Evolutionary conservation across 768 basidiomycete species (phyloP).

Genomic region (Tulasnella sp.): DNA sequence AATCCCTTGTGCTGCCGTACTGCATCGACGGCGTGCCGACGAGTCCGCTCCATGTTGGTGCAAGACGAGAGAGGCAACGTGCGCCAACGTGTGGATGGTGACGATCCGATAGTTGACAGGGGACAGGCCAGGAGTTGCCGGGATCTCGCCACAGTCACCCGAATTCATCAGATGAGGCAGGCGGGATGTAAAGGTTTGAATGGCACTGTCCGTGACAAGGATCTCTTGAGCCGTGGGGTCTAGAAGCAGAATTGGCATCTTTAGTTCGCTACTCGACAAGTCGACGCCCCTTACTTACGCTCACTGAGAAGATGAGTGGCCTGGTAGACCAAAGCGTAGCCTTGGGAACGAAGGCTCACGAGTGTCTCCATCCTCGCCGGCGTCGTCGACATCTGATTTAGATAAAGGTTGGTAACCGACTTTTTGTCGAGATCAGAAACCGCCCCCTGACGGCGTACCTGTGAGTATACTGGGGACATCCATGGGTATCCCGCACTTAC

Average conservation of each 20-base stretch:
- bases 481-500: background rate
- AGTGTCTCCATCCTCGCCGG: background rate
- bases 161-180: slow-evolving; percentile 5
- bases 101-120: slow-evolving; percentile 14
- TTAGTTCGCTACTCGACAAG: background rate
- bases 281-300: background rate
- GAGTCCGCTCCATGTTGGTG: slow-evolving; percentile 2
- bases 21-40: background rate
- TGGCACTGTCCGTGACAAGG: slow-evolving; percentile 4
- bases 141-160: slow-evolving; percentile 12
- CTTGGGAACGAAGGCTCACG: background rate
- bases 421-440: background rate
- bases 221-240: background rate
- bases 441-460: background rate
- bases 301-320: background rate
- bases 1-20: background rate
- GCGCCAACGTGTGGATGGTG: slow-evolving; percentile 11
- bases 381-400: background rate
- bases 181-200: slow-evolving; percentile 2
- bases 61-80: slow-evolving; percentile 9
- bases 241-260: background rate
- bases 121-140: background rate
- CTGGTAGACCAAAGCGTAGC: background rate
- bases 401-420: slow-evolving; percentile 1
- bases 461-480: background rate